Evolutionary conservation across 495 filamentous ascomycete genomes (phyloP).

Genomic region (Tuber borchii): DNA sequence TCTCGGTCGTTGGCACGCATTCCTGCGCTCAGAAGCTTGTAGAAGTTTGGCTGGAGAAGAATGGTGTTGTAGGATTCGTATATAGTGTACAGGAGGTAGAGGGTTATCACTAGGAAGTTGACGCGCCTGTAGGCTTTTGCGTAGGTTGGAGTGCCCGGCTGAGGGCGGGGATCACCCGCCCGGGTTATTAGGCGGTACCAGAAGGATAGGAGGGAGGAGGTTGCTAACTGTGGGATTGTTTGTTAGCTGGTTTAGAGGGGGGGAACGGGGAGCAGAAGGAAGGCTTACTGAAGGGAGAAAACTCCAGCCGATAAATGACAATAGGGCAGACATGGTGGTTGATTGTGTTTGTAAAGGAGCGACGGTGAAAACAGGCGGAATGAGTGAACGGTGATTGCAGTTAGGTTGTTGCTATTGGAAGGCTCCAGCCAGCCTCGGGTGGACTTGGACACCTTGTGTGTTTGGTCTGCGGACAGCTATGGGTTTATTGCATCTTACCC

Average conservation of each 20-base stretch:
- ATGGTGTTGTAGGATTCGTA: slow-evolving; percentile 85
- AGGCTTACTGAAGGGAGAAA: slow-evolving; percentile 66
- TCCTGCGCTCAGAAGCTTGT: slow-evolving; percentile 63
- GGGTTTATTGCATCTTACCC: neutral
- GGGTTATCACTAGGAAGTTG: slow-evolving; percentile 68
- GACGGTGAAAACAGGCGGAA: slow-evolving; percentile 21
- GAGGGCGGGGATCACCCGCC: slow-evolving; percentile 75
- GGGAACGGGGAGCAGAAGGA: slow-evolving; percentile 5
- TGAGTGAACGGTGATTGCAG: neutral
- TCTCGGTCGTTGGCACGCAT: slow-evolving; percentile 62
- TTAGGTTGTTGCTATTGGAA: neutral
- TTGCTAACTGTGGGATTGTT: slow-evolving; percentile 56
- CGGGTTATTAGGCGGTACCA: slow-evolving; percentile 89
- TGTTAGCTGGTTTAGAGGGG: neutral
- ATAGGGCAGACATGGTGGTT: slow-evolving; percentile 44
- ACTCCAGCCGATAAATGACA: slow-evolving; percentile 74
- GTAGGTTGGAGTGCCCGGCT: slow-evolving; percentile 62
- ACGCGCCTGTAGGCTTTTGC: slow-evolving; percentile 69
- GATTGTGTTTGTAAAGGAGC: neutral
- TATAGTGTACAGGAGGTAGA: slow-evolving; percentile 86
- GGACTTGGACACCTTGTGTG: neutral
- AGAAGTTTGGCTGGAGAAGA: slow-evolving; percentile 64
- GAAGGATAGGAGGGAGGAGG: slow-evolving; percentile 67
- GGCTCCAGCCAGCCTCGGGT: neutral
- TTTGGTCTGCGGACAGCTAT: neutral